Evolutionary conservation across 1,284 basidiomycete species (phyloP), one percentile per base, ranked within the genome.

Genomic region (Sphaerobolus stellatus): DNA sequence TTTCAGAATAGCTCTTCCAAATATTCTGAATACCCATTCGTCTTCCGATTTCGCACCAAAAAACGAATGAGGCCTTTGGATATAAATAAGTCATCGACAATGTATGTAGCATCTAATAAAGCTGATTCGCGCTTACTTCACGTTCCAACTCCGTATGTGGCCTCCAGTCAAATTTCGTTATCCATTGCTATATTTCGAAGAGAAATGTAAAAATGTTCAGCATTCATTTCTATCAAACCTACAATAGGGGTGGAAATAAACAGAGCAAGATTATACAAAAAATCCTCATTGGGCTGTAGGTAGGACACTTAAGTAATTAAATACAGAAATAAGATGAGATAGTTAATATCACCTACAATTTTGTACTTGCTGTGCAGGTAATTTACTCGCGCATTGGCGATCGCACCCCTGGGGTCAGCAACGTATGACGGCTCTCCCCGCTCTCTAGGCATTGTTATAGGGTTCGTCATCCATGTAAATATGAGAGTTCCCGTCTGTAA

Each of bases 361-460:
- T 69, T 68, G 57, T 77, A 76, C 30, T 69, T 68, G 1, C 70
- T 68, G 69, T 80, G 78, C 6, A 80, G 58, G 68, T 72, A 79
- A 56, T 79, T 80, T 2, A 68, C 64, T 16, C 78, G 68, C 1
- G 78, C 75, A 2, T 79, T 58, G 4, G 77, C 75, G 38, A 80
- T 71, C 56, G 68, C 72, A 4, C 71, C 72, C 13, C 77, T 65
- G 5, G 76, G 73, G 56, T 78, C 76, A 13, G n/a, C 36, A 38
- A 7, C 41, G 8, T 20, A 43, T 8, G 22, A 14, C 4, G 41
- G 41, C 22, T 43, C 41, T 22, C 13, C 13, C 13, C 22, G 20
- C 11, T 11, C 18, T 36, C 33, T 18, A 11, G 33, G 33, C 33
- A 11, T 36, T 36, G 18, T 36, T 11, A 43, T 14, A 18, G 41